phyloP scores from a whole-genome alignment of 148 eudicot species.

The Agrostemma githago region DNA sequence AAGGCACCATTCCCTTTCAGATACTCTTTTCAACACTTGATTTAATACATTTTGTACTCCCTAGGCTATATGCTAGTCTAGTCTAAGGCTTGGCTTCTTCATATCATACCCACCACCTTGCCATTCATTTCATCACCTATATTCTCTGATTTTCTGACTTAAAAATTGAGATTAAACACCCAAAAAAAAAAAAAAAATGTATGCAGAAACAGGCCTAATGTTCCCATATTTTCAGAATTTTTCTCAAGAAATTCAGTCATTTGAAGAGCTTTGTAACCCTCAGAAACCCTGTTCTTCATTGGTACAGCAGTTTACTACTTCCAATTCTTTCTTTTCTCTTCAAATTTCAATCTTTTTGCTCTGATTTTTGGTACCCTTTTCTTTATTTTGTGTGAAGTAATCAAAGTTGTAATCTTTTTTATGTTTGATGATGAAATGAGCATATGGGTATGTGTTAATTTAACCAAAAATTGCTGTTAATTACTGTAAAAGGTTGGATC shows the following conservation, averaged over 20 bases:
- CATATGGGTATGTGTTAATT: slow-evolving; percentile 1
- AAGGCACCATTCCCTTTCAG: slow-evolving; percentile 26
- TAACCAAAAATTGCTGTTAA: neutral
- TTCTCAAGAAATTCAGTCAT: slow-evolving; percentile 53
- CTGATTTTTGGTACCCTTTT: neutral
- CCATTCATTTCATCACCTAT: neutral
- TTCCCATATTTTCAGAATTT: slow-evolving; percentile 65
- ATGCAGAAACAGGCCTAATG: slow-evolving; percentile 57
- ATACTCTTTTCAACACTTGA: slow-evolving; percentile 21
- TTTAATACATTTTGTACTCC: no score
- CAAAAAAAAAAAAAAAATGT: slow-evolving; percentile 58
- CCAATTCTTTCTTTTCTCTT: neutral
- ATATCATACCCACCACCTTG: neutral
- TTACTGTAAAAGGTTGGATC: slow-evolving; percentile 2
- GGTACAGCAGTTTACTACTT: slow-evolving; percentile 26
- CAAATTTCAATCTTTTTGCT: slow-evolving; percentile 9
- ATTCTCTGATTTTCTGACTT: neutral
- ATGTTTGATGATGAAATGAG: slow-evolving; percentile 20
- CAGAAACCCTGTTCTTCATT: slow-evolving; percentile 46
- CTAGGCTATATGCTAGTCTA: no score
- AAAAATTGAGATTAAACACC: neutral
- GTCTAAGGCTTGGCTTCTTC: neutral
- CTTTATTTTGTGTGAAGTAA: neutral
- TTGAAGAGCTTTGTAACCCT: slow-evolving; percentile 52
- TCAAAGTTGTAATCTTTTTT: slow-evolving; percentile 22